Percentiles rank a stretch among this genome's conserved stretches.
These are phyloP conservation scores for Coix lacrymajobi DNA, from an alignment of 176 grass and related monocot genomes.

Conservation along the genomic window DNA sequence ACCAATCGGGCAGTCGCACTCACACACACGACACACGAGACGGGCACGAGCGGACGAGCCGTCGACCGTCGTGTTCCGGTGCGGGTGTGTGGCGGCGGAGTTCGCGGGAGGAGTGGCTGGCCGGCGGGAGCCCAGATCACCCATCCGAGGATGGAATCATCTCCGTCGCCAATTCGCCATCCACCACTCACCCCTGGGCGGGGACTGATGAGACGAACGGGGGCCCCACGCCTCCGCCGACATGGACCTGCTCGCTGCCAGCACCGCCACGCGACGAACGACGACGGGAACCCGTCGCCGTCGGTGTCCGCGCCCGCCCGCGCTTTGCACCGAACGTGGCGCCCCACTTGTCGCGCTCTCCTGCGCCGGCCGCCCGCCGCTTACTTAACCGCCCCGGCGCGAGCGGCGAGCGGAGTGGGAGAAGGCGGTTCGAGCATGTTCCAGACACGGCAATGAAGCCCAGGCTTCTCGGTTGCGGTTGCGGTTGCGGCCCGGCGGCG, in stretches of 20 bases:
- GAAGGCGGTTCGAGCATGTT: not conserved
- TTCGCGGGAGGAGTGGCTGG: slow-evolving; percentile 8
- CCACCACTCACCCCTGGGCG: not conserved
- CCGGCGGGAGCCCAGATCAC: slow-evolving; percentile 28
- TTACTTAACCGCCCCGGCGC: slow-evolving; percentile 31
- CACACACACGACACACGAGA: too few relatives aligned
- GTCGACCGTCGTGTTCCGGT: not conserved
- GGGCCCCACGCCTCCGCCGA: not conserved
- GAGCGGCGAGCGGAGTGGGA: not conserved
- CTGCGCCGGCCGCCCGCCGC: not conserved
- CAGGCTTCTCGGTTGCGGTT: not conserved
- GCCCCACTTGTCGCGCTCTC: not conserved
- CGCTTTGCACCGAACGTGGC: slow-evolving; percentile 32
- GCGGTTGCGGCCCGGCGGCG: not conserved
- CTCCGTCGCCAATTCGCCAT: slow-evolving; percentile 24
- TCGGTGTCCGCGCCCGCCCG: slow-evolving; percentile 6
- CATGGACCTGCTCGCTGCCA: slow-evolving; percentile 19
- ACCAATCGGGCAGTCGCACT: not conserved
- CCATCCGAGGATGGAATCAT: not conserved
- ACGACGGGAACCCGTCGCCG: not conserved
- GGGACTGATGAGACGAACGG: not conserved
- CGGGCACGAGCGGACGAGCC: not conserved
- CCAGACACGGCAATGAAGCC: slow-evolving; percentile 27
- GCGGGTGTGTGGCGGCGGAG: slow-evolving; percentile 21
- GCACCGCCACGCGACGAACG: slow-evolving; percentile 2